Conservation (phyloP, 2,329 filamentous ascomycete genomes). For the Calonectria pauciramosa region DNA sequence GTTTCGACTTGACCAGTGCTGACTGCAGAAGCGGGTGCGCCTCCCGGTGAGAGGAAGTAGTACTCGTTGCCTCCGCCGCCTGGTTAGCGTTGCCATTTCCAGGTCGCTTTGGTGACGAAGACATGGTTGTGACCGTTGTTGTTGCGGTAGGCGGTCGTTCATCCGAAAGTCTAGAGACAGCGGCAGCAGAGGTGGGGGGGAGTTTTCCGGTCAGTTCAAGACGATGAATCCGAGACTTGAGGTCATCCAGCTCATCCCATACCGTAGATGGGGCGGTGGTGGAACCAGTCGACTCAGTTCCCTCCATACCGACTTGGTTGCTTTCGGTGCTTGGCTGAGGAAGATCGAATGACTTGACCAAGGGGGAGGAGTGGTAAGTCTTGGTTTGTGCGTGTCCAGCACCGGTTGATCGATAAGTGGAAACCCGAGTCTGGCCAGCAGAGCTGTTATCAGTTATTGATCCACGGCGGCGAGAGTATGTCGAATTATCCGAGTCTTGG, state of each 20-base stretch:
- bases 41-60: constrained; percentile 64
- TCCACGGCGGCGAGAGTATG: constrained; percentile 53
- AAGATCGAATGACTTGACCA: constrained; percentile 60
- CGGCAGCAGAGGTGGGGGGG: constrained; percentile 84
- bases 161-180: constrained; percentile 79
- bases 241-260: constrained; percentile 96
- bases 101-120: constrained; percentile 85
- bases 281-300: constrained; percentile 88
- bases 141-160: constrained; percentile 92
- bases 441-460: constrained; percentile 64
- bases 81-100: constrained; percentile 40
- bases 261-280: constrained; percentile 92
- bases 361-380: constrained; percentile 71
- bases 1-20: constrained; percentile 83
- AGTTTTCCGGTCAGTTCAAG: constrained; percentile 92
- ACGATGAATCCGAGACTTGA: constrained; percentile 92
- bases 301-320: constrained; percentile 65
- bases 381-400: constrained; percentile 45
- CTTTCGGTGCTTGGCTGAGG: constrained; percentile 47
- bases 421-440: constrained; percentile 55
- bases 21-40: constrained; percentile 84
- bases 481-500: constrained; percentile 57
- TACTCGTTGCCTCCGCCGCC: constrained; percentile 54
- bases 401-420: constrained; percentile 56
- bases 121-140: constrained; percentile 91